Evolutionary conservation across 2,329 filamentous ascomycete genomes (phyloP).

Genomic region (Colletotrichum spaethianum): DNA sequence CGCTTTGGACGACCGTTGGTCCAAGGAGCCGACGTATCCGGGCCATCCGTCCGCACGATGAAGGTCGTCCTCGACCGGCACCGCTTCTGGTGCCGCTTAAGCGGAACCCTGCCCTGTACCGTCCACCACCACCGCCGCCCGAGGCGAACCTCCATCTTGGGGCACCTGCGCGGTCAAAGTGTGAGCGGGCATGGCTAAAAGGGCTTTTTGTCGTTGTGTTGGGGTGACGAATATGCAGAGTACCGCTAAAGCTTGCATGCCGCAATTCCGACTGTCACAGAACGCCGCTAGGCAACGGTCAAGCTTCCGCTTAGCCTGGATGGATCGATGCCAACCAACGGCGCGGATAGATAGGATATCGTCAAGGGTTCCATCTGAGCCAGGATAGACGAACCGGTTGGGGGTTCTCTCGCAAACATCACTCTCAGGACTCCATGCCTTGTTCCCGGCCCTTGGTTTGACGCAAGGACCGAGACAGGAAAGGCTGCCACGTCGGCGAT

Average conservation of each 20-base stretch:
- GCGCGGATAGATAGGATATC: background rate
- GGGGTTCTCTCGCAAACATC: background rate
- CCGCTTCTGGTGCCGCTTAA: constrained; percentile 30
- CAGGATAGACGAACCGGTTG: background rate
- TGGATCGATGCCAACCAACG: background rate
- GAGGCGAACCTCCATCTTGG: constrained; percentile 12
- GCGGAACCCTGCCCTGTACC: constrained; percentile 13
- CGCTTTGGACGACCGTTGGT: constrained; percentile 7
- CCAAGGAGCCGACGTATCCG: constrained; percentile 25
- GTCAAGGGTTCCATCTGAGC: background rate
- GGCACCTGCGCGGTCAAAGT: constrained; percentile 12
- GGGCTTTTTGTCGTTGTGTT: background rate
- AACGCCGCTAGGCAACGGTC: background rate
- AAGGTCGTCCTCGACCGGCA: constrained; percentile 14
- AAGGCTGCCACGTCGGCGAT: background rate
- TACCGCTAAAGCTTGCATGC: background rate
- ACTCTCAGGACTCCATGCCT: background rate
- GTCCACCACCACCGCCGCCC: background rate
- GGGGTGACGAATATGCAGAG: constrained; percentile 1
- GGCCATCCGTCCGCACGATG: constrained; percentile 18
- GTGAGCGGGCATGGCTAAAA: background rate
- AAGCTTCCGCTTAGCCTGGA: background rate
- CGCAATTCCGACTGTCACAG: background rate
- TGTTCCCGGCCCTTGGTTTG: background rate
- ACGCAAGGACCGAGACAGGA: background rate